Conservation (phyloP, 345 rosid genomes). For the Bruguiera sexangula region DNA sequence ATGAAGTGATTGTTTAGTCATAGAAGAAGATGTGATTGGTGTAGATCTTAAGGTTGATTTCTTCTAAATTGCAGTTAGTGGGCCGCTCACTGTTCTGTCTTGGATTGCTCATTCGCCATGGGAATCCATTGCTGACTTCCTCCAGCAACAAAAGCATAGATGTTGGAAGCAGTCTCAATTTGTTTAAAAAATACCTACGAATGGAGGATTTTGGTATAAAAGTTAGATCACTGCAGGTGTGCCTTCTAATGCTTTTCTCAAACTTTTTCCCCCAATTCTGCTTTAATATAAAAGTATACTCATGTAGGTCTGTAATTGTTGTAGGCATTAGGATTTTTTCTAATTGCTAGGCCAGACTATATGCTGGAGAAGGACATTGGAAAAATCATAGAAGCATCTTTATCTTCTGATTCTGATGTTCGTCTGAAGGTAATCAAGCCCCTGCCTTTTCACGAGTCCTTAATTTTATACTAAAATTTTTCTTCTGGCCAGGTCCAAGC, state of each 20-base stretch:
- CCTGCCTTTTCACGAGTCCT: conserved; percentile 5
- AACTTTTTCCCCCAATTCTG: conserved; percentile 2
- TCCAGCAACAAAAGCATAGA: conserved; percentile 49
- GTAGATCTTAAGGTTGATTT: neutral
- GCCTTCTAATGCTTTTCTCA: conserved; percentile 11
- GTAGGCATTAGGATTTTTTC: conserved; percentile 93
- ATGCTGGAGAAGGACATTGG: conserved; percentile 96
- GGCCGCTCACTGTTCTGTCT: conserved; percentile 95
- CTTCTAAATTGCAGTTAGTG: conserved; percentile 49
- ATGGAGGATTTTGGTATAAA: conserved; percentile 75
- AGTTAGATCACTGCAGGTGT: conserved; percentile 93
- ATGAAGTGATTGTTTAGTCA: neutral
- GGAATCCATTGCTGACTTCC: conserved; percentile 60
- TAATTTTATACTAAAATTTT: conserved; percentile 23
- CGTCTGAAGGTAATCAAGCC: conserved; percentile 71
- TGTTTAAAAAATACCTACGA: conserved; percentile 76
- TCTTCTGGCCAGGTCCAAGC: conserved; percentile 75
- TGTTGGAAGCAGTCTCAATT: conserved; percentile 52
- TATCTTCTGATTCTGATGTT: conserved; percentile 59
- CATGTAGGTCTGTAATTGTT: conserved; percentile 24
- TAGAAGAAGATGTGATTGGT: neutral
- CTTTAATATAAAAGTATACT: conserved; percentile 12
- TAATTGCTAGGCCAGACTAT: conserved; percentile 90
- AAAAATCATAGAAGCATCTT: conserved; percentile 70
- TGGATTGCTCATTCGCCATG: conserved; percentile 95